These are phyloP conservation scores for Pythium dissotocum DNA, from an alignment of 352 stramenopile genomes.

Conservation along the genomic window DNA sequence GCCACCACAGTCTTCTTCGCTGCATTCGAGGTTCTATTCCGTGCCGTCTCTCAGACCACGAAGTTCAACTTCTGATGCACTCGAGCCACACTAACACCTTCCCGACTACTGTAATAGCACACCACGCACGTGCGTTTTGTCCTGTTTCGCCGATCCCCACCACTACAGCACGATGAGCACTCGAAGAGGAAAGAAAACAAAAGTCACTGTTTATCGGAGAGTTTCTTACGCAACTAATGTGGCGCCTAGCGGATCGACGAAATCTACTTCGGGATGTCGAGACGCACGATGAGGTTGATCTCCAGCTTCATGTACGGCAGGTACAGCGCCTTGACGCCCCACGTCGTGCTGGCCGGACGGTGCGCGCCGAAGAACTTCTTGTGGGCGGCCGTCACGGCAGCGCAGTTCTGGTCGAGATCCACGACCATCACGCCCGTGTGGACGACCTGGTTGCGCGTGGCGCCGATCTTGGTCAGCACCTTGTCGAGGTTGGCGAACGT, in stretches of 20 bases:
- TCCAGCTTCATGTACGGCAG: slow-evolving; percentile 4
- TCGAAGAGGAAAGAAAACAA: no score
- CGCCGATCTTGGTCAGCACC: not conserved
- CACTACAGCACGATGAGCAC: no score
- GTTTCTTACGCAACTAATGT: no score
- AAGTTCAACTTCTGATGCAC: no score
- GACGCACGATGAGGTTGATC: slow-evolving; percentile 4
- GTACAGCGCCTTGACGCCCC: slow-evolving; percentile 1
- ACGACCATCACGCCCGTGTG: slow-evolving; percentile 1
- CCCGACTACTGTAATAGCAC: no score
- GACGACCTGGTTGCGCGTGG: slow-evolving; percentile 3
- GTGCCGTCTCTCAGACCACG: no score
- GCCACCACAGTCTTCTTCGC: no score
- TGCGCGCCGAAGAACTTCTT: slow-evolving; percentile 1
- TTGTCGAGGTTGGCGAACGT: slow-evolving; percentile 3
- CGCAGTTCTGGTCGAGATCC: not conserved
- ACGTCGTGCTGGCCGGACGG: slow-evolving; percentile 2
- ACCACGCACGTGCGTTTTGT: no score
- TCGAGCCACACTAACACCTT: no score
- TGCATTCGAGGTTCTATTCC: no score
- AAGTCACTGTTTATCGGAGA: no score
- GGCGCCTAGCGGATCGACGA: not conserved
- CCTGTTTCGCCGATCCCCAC: no score
- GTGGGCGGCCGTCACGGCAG: not conserved
- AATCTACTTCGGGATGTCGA: slow-evolving; percentile 1